Base-by-base conservation (phyloP, 2,329 filamentous ascomycete species). In the Sodiomyces alkalinus region DNA sequence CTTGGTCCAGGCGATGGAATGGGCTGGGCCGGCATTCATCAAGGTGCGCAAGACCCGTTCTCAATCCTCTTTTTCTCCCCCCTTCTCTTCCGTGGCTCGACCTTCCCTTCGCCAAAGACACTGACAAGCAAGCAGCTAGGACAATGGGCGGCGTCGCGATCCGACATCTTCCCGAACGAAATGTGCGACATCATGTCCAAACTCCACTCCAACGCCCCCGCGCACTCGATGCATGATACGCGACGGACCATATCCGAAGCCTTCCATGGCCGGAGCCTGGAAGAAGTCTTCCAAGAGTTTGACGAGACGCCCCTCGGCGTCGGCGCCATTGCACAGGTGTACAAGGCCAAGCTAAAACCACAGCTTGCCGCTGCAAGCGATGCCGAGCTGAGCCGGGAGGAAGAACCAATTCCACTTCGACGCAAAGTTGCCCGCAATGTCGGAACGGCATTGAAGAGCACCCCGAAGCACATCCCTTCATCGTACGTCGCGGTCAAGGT, bases 201-300 rank as follows among this genome's bases (percentile, higher is more conserved):
- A 36, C 66, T 98, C 25, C 90, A 98, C 55, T 94, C 90, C 2
- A 74, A 96, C 48, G 87, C 90, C 1, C 86, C 87, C 0, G 86
- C 90, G 2, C 90, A 98, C 52, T 85, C 86, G 1, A 60, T 98
- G 29, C 64, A 69, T 27, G 65, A 72, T 15, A 94, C 90, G 1
- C 85, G 81, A 48, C 62, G 62, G 38, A 96, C 74, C 3, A 76
- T 98, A 16, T 67, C 74, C 40, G 69, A 72, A 19, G 86, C 90
- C 0, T 98, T 98, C 46, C 72, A 74, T 33, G 82, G 80, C 2
- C 67, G 80, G 31, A 43, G 54, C 0, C 94, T 98, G 39, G 74
- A 87, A 9, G 81, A 92, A 5, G 94, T 98, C 34, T 98, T 98
- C 42, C 82, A 92, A 17, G 90, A 96, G 48, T 98, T 98, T 40